Base-by-base conservation (phyloP, 1,139 yeast genomes). In the Saccharomyces hybrid region DNA sequence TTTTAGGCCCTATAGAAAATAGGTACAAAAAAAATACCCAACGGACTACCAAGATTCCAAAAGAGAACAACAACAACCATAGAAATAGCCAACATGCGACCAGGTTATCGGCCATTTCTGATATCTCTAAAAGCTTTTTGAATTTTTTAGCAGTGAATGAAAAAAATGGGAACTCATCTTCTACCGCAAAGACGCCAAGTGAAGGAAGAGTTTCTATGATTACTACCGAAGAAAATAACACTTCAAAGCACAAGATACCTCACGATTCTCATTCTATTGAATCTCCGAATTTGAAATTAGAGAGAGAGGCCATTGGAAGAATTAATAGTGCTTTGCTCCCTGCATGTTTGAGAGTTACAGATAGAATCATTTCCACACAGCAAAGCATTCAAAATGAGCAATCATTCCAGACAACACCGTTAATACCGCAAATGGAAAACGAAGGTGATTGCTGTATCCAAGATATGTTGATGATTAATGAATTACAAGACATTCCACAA, bases 321-420 rank as follows among this genome's bases (percentile, higher is more conserved):
- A 63, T 66, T 26, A 63, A 67, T 50, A 64, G 63, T 54, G 63
- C 65, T 1, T 55, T 69, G 31, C 49, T 69, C 20, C 72, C 71
- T 6, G 66, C 71, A 14, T 62, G 66, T 48, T 52, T 67, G 48
- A 61, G 59, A 42, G 50, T 55, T 16, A 54, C 56, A 46, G 56
- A 55, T 27, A 34, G 41, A 5, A 50, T 47, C 7, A 14, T 23
- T 8, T 14, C 52, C 44, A 23, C 31, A 14, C 46, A 28, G 27
- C 32, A 13, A 25, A 32, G 20, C 6, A 25, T 5, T 13, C 4
- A 13, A 31, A 51, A 11, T 31, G 46, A 27, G 20, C 42, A 26
- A 46, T 38, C 14, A 38, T 48, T 8, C 29, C 56, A 47, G 44
- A 53, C 42, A 52, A 58, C 56, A 14, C 55, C 55, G 27, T 44